A percentile compares a stretch with the other conserved stretches of the same genome.
phyloP scores from a whole-genome alignment of 1,284 basidiomycete genomes.

The Singerocomus inundabilis region DNA sequence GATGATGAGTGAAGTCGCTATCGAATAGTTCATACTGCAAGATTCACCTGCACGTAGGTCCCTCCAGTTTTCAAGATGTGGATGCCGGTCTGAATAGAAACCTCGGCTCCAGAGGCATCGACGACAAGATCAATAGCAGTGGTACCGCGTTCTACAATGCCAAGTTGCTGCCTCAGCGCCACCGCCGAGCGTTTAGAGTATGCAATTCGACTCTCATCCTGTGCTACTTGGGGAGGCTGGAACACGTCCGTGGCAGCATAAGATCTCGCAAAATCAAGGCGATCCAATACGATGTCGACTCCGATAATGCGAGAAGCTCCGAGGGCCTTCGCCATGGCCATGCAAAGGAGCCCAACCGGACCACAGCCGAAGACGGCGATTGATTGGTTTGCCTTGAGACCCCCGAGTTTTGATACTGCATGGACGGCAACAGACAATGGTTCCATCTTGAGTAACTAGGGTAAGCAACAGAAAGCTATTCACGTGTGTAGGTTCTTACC shows the following conservation, averaged over 20 bases:
- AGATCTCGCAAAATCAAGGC: conserved; percentile 83
- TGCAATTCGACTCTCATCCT: conserved; percentile 63
- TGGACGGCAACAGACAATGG: conserved; percentile 93
- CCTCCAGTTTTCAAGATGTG: conserved; percentile 73
- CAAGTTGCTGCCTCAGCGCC: conserved; percentile 55
- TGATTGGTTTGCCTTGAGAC: conserved; percentile 69
- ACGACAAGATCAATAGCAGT: conserved; percentile 69
- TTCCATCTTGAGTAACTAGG: conserved; percentile 68
- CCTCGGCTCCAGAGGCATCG: conserved; percentile 88
- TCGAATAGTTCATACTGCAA: neutral
- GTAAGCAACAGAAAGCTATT: neutral
- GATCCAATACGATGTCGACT: conserved; percentile 80
- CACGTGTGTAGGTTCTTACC: conserved; percentile 41
- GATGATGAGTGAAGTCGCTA: conserved; percentile 2
- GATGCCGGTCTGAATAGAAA: conserved; percentile 82
- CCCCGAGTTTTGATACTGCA: conserved; percentile 77
- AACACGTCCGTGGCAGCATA: conserved; percentile 90
- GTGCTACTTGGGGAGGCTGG: conserved; percentile 60
- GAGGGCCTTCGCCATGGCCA: conserved; percentile 90
- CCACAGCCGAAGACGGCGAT: conserved; percentile 88
- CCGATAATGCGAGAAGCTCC: conserved; percentile 81
- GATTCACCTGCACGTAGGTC: conserved; percentile 61
- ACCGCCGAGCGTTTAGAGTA: conserved; percentile 72
- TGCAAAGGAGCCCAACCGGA: conserved; percentile 88
- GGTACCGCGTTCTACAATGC: conserved; percentile 58